Percentiles rank a stretch among this genome's conserved stretches.
phyloP scores from a whole-genome alignment of 768 basidiomycete species.

The Sarcodon aspratus region DNA sequence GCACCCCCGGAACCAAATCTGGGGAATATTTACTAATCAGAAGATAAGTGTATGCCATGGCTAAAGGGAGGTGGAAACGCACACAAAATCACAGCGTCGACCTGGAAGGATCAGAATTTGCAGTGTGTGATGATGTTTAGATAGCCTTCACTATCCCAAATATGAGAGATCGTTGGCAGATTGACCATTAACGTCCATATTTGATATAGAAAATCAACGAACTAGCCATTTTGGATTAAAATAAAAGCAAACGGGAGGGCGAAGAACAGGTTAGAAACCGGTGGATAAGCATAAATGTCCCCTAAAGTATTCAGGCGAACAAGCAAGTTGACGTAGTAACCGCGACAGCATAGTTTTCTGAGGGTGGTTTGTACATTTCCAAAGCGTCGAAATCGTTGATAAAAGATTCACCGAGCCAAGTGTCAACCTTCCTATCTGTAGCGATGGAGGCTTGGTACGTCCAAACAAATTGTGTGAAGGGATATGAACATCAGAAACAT shows the following conservation, averaged over 20 bases:
- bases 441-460: background rate
- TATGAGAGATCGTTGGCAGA: too few relatives aligned
- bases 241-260: background rate
- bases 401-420: conserved; percentile 2
- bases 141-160: too few relatives aligned
- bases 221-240: too few relatives aligned
- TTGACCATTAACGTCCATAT: too few relatives aligned
- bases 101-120: too few relatives aligned
- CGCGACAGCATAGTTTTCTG: conserved; percentile 1
- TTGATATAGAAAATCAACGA: too few relatives aligned
- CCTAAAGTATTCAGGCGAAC: conserved; percentile 1
- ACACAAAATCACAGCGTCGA: too few relatives aligned
- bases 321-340: conserved; percentile 3
- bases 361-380: conserved; percentile 2
- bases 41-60: background rate
- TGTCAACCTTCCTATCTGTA: conserved; percentile 5
- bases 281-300: conserved; percentile 6
- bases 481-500: too few relatives aligned
- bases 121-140: too few relatives aligned
- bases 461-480: too few relatives aligned
- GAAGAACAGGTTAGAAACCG: background rate
- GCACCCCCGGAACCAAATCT: too few relatives aligned
- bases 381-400: conserved; percentile 2
- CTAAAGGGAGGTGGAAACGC: conserved; percentile 2
- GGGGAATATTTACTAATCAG: too few relatives aligned